Conservation (phyloP, 495 filamentous ascomycete genomes). For the Articulospora tetracladia region DNA sequence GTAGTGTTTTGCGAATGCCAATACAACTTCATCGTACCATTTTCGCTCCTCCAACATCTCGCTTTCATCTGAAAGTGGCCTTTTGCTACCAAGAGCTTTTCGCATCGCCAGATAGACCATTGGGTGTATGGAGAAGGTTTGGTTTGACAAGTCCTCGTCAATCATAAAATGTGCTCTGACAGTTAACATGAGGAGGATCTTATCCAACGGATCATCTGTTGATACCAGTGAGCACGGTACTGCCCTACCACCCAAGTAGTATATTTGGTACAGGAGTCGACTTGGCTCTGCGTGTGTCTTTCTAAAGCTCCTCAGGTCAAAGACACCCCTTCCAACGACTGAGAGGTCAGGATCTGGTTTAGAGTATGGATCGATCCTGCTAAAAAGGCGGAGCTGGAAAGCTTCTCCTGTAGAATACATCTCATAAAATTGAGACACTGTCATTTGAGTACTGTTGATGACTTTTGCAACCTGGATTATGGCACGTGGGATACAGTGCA, state of each 20-base stretch:
- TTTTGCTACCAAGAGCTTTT: not conserved
- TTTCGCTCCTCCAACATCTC: conserved; percentile 5
- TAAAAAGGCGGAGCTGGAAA: conserved; percentile 9
- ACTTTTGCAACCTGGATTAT: conserved; percentile 4
- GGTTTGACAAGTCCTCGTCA: not conserved
- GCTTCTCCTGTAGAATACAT: not conserved
- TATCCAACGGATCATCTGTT: conserved; percentile 6
- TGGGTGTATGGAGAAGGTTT: conserved; percentile 10
- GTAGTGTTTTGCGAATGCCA: conserved; percentile 6
- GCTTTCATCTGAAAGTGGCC: not conserved
- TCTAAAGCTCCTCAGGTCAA: conserved; percentile 8
- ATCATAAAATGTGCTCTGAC: conserved; percentile 10
- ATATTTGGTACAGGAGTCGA: conserved; percentile 5
- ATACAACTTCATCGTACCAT: conserved; percentile 12
- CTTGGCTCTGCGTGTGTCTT: not conserved
- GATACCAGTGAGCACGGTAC: conserved; percentile 5
- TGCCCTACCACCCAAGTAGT: conserved; percentile 7
- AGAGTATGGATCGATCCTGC: not conserved
- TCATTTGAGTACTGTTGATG: conserved; percentile 8
- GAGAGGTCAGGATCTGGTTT: conserved; percentile 2
- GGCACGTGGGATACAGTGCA: conserved; percentile 5
- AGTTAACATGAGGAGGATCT: conserved; percentile 7
- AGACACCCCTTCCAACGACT: conserved; percentile 4
- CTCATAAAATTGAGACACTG: conserved; percentile 7
- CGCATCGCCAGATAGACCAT: conserved; percentile 10